phyloP scores from a whole-genome alignment of 371 early-diverging fungal species.

The Zancudomyces culisetae region DNA sequence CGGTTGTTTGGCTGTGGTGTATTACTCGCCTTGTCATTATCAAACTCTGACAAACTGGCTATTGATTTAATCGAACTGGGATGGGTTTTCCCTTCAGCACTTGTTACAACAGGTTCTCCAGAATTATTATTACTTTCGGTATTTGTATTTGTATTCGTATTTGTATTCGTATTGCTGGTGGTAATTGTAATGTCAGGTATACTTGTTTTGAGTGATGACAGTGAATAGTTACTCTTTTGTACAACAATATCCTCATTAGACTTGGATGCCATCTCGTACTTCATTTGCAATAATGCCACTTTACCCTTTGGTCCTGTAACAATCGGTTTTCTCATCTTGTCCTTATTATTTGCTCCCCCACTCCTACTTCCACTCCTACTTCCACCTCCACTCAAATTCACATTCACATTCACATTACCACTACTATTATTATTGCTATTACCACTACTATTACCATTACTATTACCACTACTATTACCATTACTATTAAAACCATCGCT shows the following conservation, averaged over 20 bases:
- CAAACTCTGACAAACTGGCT: background rate
- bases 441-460: background rate
- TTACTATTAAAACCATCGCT: background rate
- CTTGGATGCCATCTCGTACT: background rate
- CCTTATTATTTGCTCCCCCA: background rate
- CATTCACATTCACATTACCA: background rate
- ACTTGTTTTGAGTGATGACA: too few relatives aligned
- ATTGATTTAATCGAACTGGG: background rate
- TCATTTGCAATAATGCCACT: background rate
- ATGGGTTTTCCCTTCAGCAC: too few relatives aligned
- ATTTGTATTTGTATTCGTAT: background rate
- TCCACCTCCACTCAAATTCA: background rate
- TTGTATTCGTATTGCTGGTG: too few relatives aligned
- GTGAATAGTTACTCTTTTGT: too few relatives aligned
- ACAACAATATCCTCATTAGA: too few relatives aligned
- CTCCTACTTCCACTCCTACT: background rate
- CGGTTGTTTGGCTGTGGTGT: background rate
- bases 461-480: background rate
- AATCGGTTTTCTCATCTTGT: background rate
- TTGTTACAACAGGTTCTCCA: background rate
- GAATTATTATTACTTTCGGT: background rate
- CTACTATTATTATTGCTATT: background rate
- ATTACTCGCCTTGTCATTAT: background rate
- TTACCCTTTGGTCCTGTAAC: background rate
- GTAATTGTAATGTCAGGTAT: too few relatives aligned